Evolutionary conservation across 352 stramenopile species (phyloP), one percentile per base, ranked within the genome.

Genomic region (Phytophthora syringae): DNA sequence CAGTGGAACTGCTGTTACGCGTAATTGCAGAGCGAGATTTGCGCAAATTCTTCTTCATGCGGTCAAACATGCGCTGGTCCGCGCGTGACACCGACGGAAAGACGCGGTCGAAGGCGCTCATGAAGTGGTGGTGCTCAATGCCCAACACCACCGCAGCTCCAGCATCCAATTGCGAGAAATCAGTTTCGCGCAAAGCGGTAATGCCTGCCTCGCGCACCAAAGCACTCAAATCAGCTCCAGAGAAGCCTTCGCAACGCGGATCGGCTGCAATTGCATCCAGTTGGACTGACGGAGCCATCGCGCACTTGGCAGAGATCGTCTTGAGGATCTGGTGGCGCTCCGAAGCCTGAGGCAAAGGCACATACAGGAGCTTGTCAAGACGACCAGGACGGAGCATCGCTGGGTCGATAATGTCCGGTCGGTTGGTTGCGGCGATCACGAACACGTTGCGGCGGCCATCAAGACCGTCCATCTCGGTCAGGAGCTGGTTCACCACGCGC

Each of bases 381-480:
- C 98, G 93, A 5, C 97, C 97, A 50, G 98, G 98, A 62, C 98
- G 87, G 56, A 99, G 83, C 97, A 99, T 99, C 36, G 98, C 98
- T 16, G 97, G 95, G 77, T 99, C 98, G 62, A 99, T 99, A 44
- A 99, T 97, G 65, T 99, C 98, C 1, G 98, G 97, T 22, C 97
- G 88, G 72, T 98, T 98, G 28, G 94, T 98, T 6, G 94, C 94
- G 0, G 93, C 94, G 50, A 98, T 97, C 15, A 99, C 95, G 78
- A 99, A 99, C 18, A 99, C 95, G 70, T 97, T 98, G 25, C 92
- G 90, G 11, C 98, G 88, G 34, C 84, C 89, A 62, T 99, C 97
- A 48, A 99, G 78, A 3, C 98, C 98, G 85, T 99, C 98, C 95
- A 99, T 98, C 79, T 99, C 98, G 0, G 98, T 99, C 43, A 99